Base-by-base conservation (phyloP, 371 early-diverging fungal genomes). In the Fennellomyces sp. region DNA sequence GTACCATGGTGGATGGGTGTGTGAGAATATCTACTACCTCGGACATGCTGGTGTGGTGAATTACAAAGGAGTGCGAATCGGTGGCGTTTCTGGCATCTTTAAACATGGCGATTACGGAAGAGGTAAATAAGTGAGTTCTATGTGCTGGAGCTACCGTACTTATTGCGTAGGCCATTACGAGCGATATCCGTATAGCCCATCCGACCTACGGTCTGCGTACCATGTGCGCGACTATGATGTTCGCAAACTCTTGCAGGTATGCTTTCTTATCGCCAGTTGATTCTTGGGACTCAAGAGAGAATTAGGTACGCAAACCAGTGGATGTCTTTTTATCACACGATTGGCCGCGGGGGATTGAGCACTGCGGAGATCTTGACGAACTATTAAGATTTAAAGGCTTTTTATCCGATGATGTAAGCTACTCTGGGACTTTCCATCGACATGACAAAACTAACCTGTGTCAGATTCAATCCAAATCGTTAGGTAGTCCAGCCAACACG, bases 1-100 rank as follows among this genome's bases (percentile, higher is more conserved):
- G 27, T 90, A 89, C 68, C 88, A 94, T 63, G 98, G 99, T 19
- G 99, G 99, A n/a, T 99, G 96, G 96, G 95, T 94, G 0, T 85
- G 88, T 42, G 88, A 89, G 15, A 93, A 96, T 62, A 96, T 99
- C 25, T 99, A 95, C 75, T 99, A 88, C 69, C 71, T 99, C 31
- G 99, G 99, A 5, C 81, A 74, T 58, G 87, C 91, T 2, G 88
- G 88, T 19, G 94, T 95, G 19, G 75, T 99, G 36, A 81, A 87
- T 19, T 90, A 91, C 61, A 92, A 91, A 12, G 95, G 94, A 0
- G 61, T 99, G 39, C 87, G 96, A 8, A 97, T 99, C 55, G 92
- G 86, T 30, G 99, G 99, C 2, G 52, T 96, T 38, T 91, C 96
- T 2, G 99, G 99, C 0, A 97, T 99, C 53, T 97, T 84, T 68